phyloP scores from a whole-genome alignment of 1,284 basidiomycete genomes.

The Nidula niveotomentosa region DNA sequence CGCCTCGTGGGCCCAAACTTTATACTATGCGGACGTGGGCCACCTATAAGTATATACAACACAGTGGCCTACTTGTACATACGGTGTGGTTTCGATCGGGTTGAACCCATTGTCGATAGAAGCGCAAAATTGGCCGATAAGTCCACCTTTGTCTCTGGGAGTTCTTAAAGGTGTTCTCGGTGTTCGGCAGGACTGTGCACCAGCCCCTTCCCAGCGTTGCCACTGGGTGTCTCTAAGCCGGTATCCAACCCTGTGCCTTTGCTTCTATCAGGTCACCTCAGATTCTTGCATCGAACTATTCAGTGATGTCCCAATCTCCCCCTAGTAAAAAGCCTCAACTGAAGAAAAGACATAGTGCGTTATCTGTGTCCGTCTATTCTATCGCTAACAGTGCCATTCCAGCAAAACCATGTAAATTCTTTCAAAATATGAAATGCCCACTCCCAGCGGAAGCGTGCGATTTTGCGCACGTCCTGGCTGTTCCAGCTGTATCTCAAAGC shows the following conservation, averaged over 20 bases:
- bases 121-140: constrained; percentile 15
- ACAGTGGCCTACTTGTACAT: constrained; percentile 17
- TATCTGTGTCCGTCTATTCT: constrained; percentile 6
- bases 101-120: constrained; percentile 25
- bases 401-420: constrained; percentile 50
- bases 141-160: constrained; percentile 17
- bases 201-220: no score
- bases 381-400: constrained; percentile 6
- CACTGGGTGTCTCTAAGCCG: no score
- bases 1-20: constrained; percentile 33
- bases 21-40: constrained; percentile 19
- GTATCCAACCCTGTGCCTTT: no score
- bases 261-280: no score
- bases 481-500: neutral
- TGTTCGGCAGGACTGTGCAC: no score
- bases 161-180: no score
- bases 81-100: constrained; percentile 16
- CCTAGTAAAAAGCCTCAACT: constrained; percentile 11
- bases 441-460: constrained; percentile 41
- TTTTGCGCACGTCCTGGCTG: constrained; percentile 37
- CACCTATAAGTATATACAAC: constrained; percentile 13
- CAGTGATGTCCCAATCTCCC: no score
- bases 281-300: no score
- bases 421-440: constrained; percentile 37
- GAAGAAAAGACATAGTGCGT: constrained; percentile 45